These are phyloP conservation scores for Pseudogymnoascus sp. DNA, from an alignment of 2,329 filamentous ascomycete genomes.

Conservation along the genomic window DNA sequence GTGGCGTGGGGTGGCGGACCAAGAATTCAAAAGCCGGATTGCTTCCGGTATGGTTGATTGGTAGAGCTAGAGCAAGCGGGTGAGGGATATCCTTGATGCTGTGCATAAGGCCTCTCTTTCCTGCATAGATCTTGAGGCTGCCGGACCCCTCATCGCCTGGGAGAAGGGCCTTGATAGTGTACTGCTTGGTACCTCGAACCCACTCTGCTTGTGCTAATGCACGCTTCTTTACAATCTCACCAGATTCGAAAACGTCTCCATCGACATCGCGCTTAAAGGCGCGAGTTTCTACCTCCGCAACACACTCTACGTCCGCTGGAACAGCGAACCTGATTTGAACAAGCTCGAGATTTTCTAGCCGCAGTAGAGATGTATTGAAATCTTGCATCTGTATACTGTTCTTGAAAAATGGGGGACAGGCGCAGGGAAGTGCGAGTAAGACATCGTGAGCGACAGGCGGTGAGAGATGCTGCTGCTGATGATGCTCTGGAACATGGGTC, in stretches of 20 bases:
- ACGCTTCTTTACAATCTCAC: constrained; percentile 75
- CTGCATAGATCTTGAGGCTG: constrained; percentile 82
- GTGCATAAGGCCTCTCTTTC: constrained; percentile 92
- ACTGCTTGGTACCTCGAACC: constrained; percentile 77
- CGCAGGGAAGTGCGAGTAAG: constrained; percentile 74
- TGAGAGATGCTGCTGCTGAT: constrained; percentile 85
- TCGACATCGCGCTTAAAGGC: constrained; percentile 74
- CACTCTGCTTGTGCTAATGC: constrained; percentile 88
- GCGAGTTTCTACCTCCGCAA: constrained; percentile 83
- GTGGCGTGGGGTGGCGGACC: constrained; percentile 85
- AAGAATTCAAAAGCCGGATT: constrained; percentile 94
- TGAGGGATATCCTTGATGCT: constrained; percentile 95
- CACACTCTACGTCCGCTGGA: constrained; percentile 80
- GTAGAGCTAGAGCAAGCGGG: constrained; percentile 79
- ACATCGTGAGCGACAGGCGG: constrained; percentile 80
- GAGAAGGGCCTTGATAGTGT: constrained; percentile 84
- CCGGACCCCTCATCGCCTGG: constrained; percentile 88
- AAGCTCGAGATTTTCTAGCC: constrained; percentile 88
- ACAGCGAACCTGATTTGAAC: constrained; percentile 82
- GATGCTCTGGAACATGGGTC: constrained; percentile 84
- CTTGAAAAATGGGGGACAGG: constrained; percentile 81
- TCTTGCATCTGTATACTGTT: constrained; percentile 71
- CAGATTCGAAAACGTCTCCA: constrained; percentile 88
- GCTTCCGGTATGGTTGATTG: constrained; percentile 79
- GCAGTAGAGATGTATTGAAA: constrained; percentile 79